Evolutionary conservation across 306 rosid genomes (phyloP), one percentile per base, ranked within the genome.

Genomic region (Oxytropis ochrocephala): DNA sequence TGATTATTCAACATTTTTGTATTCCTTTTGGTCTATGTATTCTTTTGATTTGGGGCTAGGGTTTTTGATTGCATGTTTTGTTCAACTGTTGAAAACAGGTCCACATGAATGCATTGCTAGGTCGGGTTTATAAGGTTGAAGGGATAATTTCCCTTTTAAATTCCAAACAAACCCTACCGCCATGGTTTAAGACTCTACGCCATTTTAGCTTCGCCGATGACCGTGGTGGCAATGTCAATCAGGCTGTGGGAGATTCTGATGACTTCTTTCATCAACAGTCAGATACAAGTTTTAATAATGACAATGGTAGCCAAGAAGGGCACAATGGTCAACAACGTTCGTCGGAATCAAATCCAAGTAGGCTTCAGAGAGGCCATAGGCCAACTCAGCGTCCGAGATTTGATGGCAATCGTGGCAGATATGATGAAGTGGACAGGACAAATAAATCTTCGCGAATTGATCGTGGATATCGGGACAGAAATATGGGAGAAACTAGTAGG

Each of bases 161-260:
- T 73, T 64, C 70, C 51, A 49, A 78, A 67, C 56, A 73, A 61
- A 11, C 3, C 77, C 50, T 58, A n/a, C 41, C 59, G 0, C 64
- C 18, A 4, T 78, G 78, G 76, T 39, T 69, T 79, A 62, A 27
- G 21, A 35, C 70, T 36, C 54, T 80, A 0, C 84, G 82, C 43
- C 69, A 77, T 24, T 83, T 83, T 30, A 83, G 85, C 82, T 81
- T 81, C 64, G 5, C 48, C 2, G 36, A 68, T 33, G 76, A 81
- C 36, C 53, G 13, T 14, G 27, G 70, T 44, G 68, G 65, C 19
- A n/a, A 41, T 11, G 12, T 47, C 67, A 55, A 54, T 58, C 60
- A 59, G 6, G 35, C 51, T 3, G 4, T 39, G 21, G 43, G 64
- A 75, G 65, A 61, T 18, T 68, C 79, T 12, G 83, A 76, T 58